Percentiles rank a stretch among this genome's conserved stretches.
Conservation (phyloP, 805 yeast genomes). For the Ogataea degrootiae region DNA sequence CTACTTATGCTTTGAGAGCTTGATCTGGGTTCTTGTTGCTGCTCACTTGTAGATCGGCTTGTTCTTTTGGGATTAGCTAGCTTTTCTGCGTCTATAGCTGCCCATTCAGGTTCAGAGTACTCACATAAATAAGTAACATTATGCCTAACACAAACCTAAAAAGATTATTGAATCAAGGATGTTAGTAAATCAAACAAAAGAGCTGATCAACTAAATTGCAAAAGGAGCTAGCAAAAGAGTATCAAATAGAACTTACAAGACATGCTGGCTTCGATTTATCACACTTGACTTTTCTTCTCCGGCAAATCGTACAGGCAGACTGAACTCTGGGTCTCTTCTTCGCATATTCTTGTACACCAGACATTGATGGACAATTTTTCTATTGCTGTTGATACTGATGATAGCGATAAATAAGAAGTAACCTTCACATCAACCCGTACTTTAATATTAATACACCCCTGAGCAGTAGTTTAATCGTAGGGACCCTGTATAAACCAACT, state of each 20-base stretch:
- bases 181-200: not conserved
- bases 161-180: not conserved
- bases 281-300: slow-evolving; percentile 42
- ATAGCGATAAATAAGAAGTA: no score
- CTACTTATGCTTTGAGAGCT: no score
- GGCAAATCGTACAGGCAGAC: slow-evolving; percentile 40
- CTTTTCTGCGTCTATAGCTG: not conserved
- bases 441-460: no score
- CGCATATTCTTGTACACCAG: no score
- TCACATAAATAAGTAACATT: slow-evolving; percentile 21
- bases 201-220: slow-evolving; percentile 33
- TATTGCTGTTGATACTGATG: no score
- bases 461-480: no score
- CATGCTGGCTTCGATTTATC: slow-evolving; percentile 38
- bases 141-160: slow-evolving; percentile 22
- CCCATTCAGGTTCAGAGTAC: slow-evolving; percentile 25
- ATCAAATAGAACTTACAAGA: slow-evolving; percentile 11
- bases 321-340: slow-evolving; percentile 31
- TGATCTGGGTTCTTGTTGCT: no score
- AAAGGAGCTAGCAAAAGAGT: not conserved
- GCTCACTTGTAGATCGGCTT: no score
- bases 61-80: no score
- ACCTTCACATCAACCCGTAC: no score
- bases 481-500: no score
- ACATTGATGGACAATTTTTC: no score